Evolutionary conservation across 1,139 yeast genomes (phyloP), one percentile per base, ranked within the genome.

Genomic region (Candida sojae): DNA sequence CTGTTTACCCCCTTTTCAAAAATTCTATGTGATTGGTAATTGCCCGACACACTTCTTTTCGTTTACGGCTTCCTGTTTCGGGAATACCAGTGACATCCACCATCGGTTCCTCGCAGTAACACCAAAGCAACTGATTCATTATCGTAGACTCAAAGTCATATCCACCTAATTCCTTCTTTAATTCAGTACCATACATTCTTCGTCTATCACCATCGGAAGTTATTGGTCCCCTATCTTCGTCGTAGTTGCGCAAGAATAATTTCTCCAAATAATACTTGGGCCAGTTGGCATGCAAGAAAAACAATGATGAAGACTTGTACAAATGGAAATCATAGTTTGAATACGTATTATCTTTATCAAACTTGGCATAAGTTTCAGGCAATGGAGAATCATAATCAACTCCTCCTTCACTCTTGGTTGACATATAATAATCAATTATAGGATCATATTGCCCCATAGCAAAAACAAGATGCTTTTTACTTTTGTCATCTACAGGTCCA

Each of bases 361-460:
- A 55, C 4, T 44, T 39, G 10, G 69, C 71, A 47, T 59, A 62
- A 40, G 55, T 59, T 4, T 61, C 63, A n/a, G 55, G 51, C 10
- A 48, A 53, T 17, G 46, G 44, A 12, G 51, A 53, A 17, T 51
- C 49, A 48, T 61, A 62, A 30, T 59, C 59, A 17, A 50, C 52
- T 42, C 23, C 43, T 35, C 23, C 39, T 8, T 36, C 45, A 32
- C 37, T 28, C 12, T 39, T 23, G 11, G 49, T 48, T 6, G 60
- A 53, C 56, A 67, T 71, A 33, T 64, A 51, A 47, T 56, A 67
- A 52, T 70, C 75, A 29, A 70, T 48, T 9, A 68, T 63, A 17
- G 75, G 75, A 54, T 70, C 72, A 47, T 68, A 70, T 49, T 70
- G 75, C 17, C 74, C 75, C 75, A 70, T 69, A 7, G 65, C 75